phyloP scores from a whole-genome alignment of 495 filamentous ascomycete species.

The Pyrenula massariospora region DNA sequence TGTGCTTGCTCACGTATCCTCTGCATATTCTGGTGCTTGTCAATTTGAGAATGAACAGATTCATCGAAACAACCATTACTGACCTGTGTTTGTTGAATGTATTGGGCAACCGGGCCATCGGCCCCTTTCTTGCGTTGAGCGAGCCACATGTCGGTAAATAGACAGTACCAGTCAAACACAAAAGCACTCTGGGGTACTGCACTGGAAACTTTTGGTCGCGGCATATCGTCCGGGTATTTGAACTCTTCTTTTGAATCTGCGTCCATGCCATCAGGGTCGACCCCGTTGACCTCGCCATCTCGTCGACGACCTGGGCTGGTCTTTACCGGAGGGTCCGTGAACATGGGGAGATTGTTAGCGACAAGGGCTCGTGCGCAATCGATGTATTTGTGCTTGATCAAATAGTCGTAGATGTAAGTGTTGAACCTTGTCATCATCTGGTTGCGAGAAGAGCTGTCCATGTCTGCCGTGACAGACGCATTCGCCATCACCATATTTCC shows the following conservation, averaged over 20 bases:
- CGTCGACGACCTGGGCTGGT: constrained; percentile 44
- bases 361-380: constrained; percentile 67
- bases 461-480: constrained; percentile 39
- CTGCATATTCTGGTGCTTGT: neutral
- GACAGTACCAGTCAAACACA: constrained; percentile 85
- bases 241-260: constrained; percentile 68
- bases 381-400: constrained; percentile 69
- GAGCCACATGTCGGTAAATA: constrained; percentile 92
- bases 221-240: constrained; percentile 70
- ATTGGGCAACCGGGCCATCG: constrained; percentile 46
- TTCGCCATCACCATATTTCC: constrained; percentile 67
- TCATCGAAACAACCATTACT: constrained; percentile 6
- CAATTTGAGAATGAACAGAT: neutral
- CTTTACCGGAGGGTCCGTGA: constrained; percentile 49
- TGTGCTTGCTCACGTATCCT: neutral
- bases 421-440: constrained; percentile 53
- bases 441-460: constrained; percentile 29
- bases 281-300: constrained; percentile 61
- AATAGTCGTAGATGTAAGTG: constrained; percentile 97
- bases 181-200: constrained; percentile 64
- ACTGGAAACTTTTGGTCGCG: constrained; percentile 55
- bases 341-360: constrained; percentile 32
- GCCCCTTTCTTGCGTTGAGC: constrained; percentile 57
- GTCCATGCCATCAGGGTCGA: constrained; percentile 74
- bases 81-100: constrained; percentile 77